Percentiles rank a stretch among this genome's conserved stretches.
phyloP scores from a whole-genome alignment of 768 basidiomycete species.

The Hirschioporus abietinus region DNA sequence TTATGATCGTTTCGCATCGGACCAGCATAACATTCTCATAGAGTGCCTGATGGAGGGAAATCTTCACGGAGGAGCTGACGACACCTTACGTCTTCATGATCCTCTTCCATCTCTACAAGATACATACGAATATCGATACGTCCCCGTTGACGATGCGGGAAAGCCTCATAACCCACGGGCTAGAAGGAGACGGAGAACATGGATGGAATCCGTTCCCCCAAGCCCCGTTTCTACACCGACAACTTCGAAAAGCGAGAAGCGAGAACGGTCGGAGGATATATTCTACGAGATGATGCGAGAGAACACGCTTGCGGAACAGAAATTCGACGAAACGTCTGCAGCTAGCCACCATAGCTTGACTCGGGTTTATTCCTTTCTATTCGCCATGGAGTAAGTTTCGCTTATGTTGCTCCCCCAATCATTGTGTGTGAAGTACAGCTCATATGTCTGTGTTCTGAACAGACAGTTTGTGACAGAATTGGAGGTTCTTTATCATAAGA shows the following conservation, averaged over 20 bases:
- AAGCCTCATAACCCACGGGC: background rate
- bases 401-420: constrained; percentile 2
- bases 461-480: constrained; percentile 21
- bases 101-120: constrained; percentile 16
- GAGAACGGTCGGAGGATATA: background rate
- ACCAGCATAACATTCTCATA: constrained; percentile 18
- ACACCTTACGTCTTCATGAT: constrained; percentile 13
- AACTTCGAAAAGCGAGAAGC: constrained; percentile 10
- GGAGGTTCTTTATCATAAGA: constrained; percentile 13
- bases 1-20: constrained; percentile 16
- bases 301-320: constrained; percentile 3
- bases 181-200: background rate
- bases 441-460: constrained; percentile 7
- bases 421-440: constrained; percentile 7
- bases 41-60: constrained; percentile 16
- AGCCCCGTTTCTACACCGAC: background rate
- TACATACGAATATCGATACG: constrained; percentile 9
- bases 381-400: constrained; percentile 18
- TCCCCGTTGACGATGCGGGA: background rate
- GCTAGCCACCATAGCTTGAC: constrained; percentile 17
- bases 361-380: constrained; percentile 20
- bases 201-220: background rate
- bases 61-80: constrained; percentile 12
- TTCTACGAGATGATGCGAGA: constrained; percentile 11
- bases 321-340: constrained; percentile 6